These are phyloP conservation scores for Polygonum aviculare DNA, from an alignment of 148 eudicot genomes.

Conservation along the genomic window DNA sequence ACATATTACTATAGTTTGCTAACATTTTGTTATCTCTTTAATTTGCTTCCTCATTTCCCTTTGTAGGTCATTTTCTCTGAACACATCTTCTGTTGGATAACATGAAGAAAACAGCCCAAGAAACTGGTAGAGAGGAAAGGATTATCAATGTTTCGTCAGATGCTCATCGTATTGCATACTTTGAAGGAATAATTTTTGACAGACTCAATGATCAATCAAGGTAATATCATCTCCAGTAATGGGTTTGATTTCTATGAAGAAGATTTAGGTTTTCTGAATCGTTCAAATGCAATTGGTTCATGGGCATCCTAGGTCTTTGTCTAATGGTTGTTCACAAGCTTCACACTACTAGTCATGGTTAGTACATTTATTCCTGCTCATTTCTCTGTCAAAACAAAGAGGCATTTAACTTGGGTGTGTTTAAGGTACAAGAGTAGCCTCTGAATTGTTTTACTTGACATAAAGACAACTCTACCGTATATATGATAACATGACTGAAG, in stretches of 20 bases:
- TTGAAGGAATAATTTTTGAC: conserved; percentile 72
- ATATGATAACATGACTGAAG: too few species aligned
- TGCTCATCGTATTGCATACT: conserved; percentile 52
- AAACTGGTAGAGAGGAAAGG: conserved; percentile 57
- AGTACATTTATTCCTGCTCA: not conserved
- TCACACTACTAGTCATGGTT: not conserved
- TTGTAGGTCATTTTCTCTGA: conserved; percentile 83
- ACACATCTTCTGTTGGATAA: conserved; percentile 58
- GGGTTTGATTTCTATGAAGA: not conserved
- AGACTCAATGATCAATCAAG: conserved; percentile 44
- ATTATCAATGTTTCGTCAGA: conserved; percentile 75
- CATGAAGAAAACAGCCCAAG: conserved; percentile 57
- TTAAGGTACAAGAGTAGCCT: not conserved
- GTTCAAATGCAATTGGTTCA: not conserved
- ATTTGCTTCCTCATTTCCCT: not conserved
- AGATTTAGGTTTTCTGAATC: not conserved
- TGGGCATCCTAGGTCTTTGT: not conserved
- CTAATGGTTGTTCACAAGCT: not conserved
- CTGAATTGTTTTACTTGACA: too few species aligned
- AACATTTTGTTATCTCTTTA: not conserved
- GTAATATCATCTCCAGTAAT: conserved; percentile 12
- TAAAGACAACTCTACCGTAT: too few species aligned
- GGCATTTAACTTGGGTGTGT: not conserved
- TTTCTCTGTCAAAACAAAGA: not conserved
- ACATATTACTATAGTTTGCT: not conserved